Evolutionary conservation across 768 basidiomycete species (phyloP).

Genomic region (Zangia roseola): DNA sequence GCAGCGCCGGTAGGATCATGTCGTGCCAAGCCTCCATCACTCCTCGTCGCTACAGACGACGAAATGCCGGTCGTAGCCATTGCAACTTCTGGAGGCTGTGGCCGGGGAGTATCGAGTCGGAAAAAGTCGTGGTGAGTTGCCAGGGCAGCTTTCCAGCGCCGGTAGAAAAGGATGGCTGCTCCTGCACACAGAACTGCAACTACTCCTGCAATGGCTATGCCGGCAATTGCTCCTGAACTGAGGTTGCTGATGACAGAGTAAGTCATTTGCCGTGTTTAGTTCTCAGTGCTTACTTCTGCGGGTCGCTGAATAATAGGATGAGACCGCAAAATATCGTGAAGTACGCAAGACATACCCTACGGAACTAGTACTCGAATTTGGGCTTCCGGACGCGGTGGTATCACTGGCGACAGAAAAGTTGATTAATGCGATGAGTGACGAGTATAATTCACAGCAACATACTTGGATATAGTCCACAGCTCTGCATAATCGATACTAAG

Average conservation of each 20-base stretch:
- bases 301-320: neutral
- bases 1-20: constrained; percentile 1
- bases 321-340: too few species aligned
- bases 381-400: neutral
- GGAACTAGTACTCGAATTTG: neutral
- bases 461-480: constrained; percentile 21
- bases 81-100: too few species aligned
- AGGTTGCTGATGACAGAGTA: constrained; percentile 12
- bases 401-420: neutral
- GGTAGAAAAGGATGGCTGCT: constrained; percentile 20
- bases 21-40: constrained; percentile 6
- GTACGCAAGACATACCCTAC: constrained; percentile 6
- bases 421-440: neutral
- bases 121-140: too few species aligned
- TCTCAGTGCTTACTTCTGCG: constrained; percentile 13
- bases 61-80: constrained; percentile 13
- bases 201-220: constrained; percentile 15
- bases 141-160: constrained; percentile 20
- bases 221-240: constrained; percentile 25
- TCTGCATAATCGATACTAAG: constrained; percentile 36
- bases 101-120: too few species aligned
- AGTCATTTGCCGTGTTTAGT: neutral
- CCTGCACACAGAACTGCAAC: constrained; percentile 13
- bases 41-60: constrained; percentile 23
- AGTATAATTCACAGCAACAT: neutral